Percentiles rank a stretch among this genome's conserved stretches.
These are phyloP conservation scores for Vaccinium corymbosum DNA, from an alignment of 148 eudicot species.

Conservation along the genomic window DNA sequence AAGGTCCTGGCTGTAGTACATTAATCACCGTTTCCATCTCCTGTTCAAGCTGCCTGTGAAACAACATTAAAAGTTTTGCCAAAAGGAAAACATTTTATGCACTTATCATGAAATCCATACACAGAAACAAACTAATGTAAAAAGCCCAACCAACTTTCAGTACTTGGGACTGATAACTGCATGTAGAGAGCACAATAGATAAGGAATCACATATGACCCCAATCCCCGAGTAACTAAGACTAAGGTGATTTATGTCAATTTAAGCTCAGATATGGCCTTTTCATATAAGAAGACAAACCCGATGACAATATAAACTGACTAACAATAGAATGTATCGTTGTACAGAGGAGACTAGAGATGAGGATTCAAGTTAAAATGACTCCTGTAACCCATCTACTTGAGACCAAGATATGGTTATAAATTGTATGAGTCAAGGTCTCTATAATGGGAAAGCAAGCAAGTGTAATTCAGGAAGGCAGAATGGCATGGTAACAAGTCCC, in stretches of 20 bases:
- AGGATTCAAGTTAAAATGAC: neutral
- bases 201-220: neutral
- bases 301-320: neutral
- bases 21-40: constrained; percentile 89
- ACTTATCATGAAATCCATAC: neutral
- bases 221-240: neutral
- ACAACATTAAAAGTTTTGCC: neutral
- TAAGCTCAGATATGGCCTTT: neutral
- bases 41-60: constrained; percentile 75
- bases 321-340: no score
- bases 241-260: neutral
- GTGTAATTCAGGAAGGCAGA: neutral
- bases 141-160: neutral
- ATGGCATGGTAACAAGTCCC: neutral
- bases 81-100: neutral
- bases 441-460: neutral
- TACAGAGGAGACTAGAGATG: neutral
- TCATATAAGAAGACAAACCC: neutral
- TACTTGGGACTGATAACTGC: neutral
- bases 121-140: neutral
- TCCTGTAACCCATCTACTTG: neutral
- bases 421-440: neutral
- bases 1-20: constrained; percentile 84
- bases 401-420: neutral
- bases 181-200: neutral